These are phyloP conservation scores for Cotoneaster glaucophyllus DNA, from an alignment of 306 rosid species.

Conservation along the genomic window DNA sequence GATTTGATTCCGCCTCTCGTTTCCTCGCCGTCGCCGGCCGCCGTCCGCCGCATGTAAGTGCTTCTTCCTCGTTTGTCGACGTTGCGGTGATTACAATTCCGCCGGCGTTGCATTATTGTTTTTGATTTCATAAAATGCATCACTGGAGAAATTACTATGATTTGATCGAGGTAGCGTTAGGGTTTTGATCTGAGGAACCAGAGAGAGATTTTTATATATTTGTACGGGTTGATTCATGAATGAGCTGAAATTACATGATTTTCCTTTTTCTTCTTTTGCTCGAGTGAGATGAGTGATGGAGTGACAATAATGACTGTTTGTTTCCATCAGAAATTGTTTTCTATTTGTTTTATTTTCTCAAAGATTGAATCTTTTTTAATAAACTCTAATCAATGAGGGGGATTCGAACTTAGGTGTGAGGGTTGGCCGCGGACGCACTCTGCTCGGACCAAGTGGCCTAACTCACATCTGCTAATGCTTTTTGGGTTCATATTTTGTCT, in stretches of 20 bases:
- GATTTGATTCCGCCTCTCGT: neutral
- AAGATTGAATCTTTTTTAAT: neutral
- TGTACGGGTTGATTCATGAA: neutral
- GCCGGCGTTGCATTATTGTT: neutral
- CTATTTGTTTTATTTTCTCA: neutral
- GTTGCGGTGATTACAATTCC: neutral
- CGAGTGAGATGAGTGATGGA: conserved; percentile 6
- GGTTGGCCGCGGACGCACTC: neutral
- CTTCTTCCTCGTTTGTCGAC: neutral
- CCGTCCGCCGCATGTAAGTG: neutral
- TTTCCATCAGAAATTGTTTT: neutral
- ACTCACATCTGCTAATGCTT: neutral
- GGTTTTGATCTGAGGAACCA: conserved; percentile 5
- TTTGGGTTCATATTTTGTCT: neutral
- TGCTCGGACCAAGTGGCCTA: neutral
- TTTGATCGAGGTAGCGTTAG: neutral
- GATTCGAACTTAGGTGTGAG: neutral
- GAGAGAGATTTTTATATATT: neutral
- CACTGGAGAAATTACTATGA: neutral
- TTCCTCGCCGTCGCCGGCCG: neutral
- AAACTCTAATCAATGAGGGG: neutral
- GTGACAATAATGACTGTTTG: neutral
- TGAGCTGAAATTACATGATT: conserved; percentile 6
- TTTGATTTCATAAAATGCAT: neutral
- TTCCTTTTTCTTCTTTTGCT: neutral